Conservation (phyloP, 345 rosid genomes). For the Populus tremula region DNA sequence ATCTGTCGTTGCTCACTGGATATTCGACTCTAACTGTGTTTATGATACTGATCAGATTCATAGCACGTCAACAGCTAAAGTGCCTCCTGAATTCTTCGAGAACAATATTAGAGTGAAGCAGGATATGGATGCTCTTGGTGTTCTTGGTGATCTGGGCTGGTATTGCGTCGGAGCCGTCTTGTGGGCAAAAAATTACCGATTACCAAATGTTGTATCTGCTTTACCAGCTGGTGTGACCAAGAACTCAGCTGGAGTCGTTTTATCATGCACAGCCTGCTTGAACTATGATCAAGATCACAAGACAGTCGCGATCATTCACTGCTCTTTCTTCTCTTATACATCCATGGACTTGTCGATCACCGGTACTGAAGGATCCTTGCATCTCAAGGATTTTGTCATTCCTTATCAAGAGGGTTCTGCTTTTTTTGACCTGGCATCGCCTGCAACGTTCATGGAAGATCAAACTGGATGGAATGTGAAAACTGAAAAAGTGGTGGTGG, state of each 20-base stretch:
- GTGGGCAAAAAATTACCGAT: conserved; percentile 55
- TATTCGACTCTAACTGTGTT: background rate
- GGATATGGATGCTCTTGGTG: conserved; percentile 58
- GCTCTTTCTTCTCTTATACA: conserved; percentile 52
- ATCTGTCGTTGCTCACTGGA: no score
- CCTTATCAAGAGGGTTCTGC: conserved; percentile 57
- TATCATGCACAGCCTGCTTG: conserved; percentile 60
- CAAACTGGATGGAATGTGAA: conserved; percentile 62
- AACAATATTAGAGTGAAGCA: conserved; percentile 39
- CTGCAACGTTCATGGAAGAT: conserved; percentile 49
- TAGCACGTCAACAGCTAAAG: conserved; percentile 39
- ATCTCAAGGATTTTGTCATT: conserved; percentile 50
- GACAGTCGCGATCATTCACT: conserved; percentile 46
- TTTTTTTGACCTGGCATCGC: conserved; percentile 40
- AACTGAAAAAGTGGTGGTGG: conserved; percentile 44
- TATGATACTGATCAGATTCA: conserved; percentile 30
- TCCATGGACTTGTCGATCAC: conserved; percentile 48
- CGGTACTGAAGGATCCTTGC: conserved; percentile 49
- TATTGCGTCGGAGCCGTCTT: conserved; percentile 57
- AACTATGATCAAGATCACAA: conserved; percentile 31
- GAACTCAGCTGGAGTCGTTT: conserved; percentile 52
- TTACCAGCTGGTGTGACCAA: conserved; percentile 36
- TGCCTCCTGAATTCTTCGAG: conserved; percentile 29
- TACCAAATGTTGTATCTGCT: conserved; percentile 52
- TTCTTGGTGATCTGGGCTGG: conserved; percentile 70